Base-by-base conservation (phyloP, 768 basidiomycete species). In the Amanita muscaria region DNA sequence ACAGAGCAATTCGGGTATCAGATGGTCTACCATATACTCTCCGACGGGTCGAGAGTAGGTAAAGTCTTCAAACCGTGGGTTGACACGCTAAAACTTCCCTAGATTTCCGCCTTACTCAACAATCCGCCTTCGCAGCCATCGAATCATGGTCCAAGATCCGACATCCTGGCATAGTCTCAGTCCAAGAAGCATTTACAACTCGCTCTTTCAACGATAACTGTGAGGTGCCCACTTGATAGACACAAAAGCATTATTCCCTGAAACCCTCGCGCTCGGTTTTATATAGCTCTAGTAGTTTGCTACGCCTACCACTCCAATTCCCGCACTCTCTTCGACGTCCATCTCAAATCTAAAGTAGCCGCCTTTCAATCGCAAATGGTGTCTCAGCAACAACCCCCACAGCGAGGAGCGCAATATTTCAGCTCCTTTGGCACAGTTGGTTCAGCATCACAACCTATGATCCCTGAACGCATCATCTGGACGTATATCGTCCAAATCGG, bases 111-210 rank as follows among this genome's bases (percentile, higher is more conserved):
- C 65, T 98, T 41, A 75, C 70, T 54, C 79, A 88, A 51, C 88
- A 89, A 56, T 67, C 72, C 16, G 92, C 94, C 1, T 93, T 99
- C 55, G 66, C 64, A 10, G 65, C 79, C 7, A 83, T 97, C 36
- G 93, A 96, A 51, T 67, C 78, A 12, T 99, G 96, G 96, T 78
- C 80, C 1, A 70, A 76, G 34, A 69, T 98, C 45, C 74, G 69
- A 14, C 94, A 98, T 64, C 92, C 96, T 1, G 82, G 77, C 50
- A 82, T 99, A 48, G 79, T 94, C 12, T 62, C 77, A 7, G 67
- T 98, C 16, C 74, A 77, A 39, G 96, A 98, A 59, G 96, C 94
- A 0, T 97, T 99, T 66, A 98, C 96, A 0, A 94, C 94, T 0
- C 76, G 83, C 22, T 79, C 87, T 1, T 99, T 99, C 61, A 79